These are phyloP conservation scores for Acacia concinna DNA, from an alignment of 331 rosid species.

Conservation along the genomic window DNA sequence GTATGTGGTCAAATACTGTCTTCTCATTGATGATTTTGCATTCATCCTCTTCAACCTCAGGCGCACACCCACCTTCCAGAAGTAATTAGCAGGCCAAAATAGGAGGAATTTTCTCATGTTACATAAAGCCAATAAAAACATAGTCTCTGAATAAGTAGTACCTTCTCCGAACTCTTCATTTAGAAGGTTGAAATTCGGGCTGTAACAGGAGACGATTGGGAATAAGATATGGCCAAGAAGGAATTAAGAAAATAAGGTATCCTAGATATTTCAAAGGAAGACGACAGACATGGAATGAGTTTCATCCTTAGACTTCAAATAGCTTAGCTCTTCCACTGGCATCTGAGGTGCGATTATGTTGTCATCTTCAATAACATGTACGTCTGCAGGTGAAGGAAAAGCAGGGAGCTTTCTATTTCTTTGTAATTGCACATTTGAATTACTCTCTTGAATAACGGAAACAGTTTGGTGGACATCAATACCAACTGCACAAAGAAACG, in stretches of 20 bases:
- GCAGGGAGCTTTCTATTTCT: slow-evolving; percentile 46
- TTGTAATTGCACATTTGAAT: slow-evolving; percentile 39
- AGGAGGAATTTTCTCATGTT: slow-evolving; percentile 7
- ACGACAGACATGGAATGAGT: slow-evolving; percentile 55
- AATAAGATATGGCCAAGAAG: background rate
- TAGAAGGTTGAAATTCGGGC: slow-evolving; percentile 88
- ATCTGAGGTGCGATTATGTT: slow-evolving; percentile 33
- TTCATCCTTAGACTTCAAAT: slow-evolving; percentile 32
- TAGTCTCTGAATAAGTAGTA: slow-evolving; percentile 27
- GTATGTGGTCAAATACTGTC: slow-evolving; percentile 87
- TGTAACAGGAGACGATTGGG: slow-evolving; percentile 36
- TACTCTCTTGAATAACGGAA: slow-evolving; percentile 48
- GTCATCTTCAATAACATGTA: slow-evolving; percentile 57
- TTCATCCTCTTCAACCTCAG: slow-evolving; percentile 50
- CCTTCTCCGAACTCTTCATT: slow-evolving; percentile 69
- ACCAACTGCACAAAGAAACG: slow-evolving; percentile 60
- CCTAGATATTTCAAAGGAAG: slow-evolving; percentile 27
- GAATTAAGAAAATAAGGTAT: background rate
- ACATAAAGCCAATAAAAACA: background rate
- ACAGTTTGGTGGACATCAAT: slow-evolving; percentile 74
- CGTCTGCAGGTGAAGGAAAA: slow-evolving; percentile 49
- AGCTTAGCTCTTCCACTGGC: slow-evolving; percentile 45
- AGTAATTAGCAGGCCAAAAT: slow-evolving; percentile 29
- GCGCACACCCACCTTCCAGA: slow-evolving; percentile 51
- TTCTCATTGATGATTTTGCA: slow-evolving; percentile 57